A percentile compares a stretch with the other conserved stretches of the same genome.
These are phyloP conservation scores for Myriosclerotinia curreyana DNA, from an alignment of 2,329 filamentous ascomycete species.

Conservation along the genomic window DNA sequence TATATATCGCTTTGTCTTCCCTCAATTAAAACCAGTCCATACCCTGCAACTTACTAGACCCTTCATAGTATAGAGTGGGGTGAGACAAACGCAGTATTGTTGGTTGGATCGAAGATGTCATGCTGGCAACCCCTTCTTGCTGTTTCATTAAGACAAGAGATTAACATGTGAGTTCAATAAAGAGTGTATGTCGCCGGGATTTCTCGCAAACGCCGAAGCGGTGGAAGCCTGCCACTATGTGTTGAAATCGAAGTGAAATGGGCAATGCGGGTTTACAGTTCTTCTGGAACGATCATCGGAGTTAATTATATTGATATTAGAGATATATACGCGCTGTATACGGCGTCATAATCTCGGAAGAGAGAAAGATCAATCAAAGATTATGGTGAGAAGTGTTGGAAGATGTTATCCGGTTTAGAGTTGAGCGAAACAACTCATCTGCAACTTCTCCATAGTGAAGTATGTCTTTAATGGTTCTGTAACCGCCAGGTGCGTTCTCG, in stretches of 20 bases:
- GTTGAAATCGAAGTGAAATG: background rate
- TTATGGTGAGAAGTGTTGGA: background rate
- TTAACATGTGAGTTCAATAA: background rate
- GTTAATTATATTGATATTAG: background rate
- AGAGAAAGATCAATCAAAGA: background rate
- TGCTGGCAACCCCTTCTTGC: background rate
- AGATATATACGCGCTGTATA: background rate
- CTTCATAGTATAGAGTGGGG: background rate
- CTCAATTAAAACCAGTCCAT: background rate
- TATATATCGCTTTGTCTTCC: background rate
- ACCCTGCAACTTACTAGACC: background rate
- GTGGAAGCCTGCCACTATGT: background rate
- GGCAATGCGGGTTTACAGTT: background rate
- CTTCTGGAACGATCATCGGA: background rate
- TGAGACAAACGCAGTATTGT: background rate
- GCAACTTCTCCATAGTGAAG: slow-evolving; percentile 11
- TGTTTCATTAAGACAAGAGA: background rate
- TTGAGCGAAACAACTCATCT: slow-evolving; percentile 4
- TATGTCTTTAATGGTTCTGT: slow-evolving; percentile 2
- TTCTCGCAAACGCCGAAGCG: background rate
- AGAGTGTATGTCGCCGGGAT: no score
- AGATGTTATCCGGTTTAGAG: background rate
- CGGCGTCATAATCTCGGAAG: no score
- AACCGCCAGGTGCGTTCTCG: background rate
- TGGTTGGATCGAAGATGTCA: background rate